phyloP scores from a whole-genome alignment of 176 grass and related monocot species.

The Rhipidocladum racemiflorum region DNA sequence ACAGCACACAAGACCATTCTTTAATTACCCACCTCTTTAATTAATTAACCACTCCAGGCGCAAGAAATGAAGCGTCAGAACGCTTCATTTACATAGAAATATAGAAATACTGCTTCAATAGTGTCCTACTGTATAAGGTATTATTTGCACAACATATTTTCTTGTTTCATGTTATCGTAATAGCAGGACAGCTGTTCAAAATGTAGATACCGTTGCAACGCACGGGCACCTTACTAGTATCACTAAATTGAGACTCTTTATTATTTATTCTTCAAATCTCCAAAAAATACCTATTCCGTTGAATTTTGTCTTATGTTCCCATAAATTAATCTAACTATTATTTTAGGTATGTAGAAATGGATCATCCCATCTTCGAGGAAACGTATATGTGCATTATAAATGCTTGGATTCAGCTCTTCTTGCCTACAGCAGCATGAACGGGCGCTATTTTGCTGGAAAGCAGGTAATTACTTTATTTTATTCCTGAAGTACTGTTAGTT shows the following conservation, averaged over 20 bases:
- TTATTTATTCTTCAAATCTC: background rate
- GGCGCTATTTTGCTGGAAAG: conserved; percentile 90
- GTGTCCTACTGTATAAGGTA: no score
- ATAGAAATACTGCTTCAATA: no score
- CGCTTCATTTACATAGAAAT: no score
- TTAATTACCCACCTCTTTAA: no score
- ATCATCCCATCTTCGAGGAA: conserved; percentile 91
- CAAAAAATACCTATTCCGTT: background rate
- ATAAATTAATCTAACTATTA: conserved; percentile 21
- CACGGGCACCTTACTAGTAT: no score
- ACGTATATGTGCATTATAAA: conserved; percentile 90
- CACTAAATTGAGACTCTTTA: background rate
- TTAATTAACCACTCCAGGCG: no score
- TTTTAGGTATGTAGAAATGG: conserved; percentile 94
- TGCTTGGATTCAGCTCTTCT: conserved; percentile 87
- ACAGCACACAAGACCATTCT: no score
- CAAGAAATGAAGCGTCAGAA: no score
- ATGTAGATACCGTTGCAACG: no score
- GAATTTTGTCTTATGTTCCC: background rate
- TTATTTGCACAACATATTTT: no score
- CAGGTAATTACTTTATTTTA: conserved; percentile 47
- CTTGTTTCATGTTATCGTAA: no score
- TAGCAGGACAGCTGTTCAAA: no score
- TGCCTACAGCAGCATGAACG: conserved; percentile 85
- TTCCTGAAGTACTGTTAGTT: background rate